These are phyloP conservation scores for Mucuna pruriens DNA, from an alignment of 306 rosid genomes.

Conservation along the genomic window DNA sequence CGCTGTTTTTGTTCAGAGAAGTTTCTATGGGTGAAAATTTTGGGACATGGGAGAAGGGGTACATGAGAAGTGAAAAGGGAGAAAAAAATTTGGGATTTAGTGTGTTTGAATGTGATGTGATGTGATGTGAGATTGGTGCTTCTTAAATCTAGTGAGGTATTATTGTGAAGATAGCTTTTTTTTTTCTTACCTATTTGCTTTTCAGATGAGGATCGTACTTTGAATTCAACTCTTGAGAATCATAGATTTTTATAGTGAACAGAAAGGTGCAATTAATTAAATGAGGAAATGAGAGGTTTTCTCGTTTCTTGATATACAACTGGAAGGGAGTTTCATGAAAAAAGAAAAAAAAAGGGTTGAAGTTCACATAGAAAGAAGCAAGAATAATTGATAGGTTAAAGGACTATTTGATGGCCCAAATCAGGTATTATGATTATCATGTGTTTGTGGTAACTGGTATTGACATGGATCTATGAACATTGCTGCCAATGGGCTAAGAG, in stretches of 20 bases:
- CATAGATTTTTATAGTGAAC: not conserved
- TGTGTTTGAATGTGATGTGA: not conserved
- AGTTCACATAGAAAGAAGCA: not conserved
- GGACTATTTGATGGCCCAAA: not conserved
- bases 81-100: not conserved
- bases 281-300: constrained; percentile 1
- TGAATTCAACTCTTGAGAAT: constrained; percentile 10
- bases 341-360: not conserved
- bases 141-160: constrained; percentile 18
- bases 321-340: not conserved
- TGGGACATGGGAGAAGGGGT: constrained; percentile 30
- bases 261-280: not conserved
- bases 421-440: not conserved
- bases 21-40: constrained; percentile 24
- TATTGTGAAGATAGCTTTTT: not conserved
- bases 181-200: constrained; percentile 1
- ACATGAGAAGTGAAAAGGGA: not conserved
- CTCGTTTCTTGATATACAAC: not conserved
- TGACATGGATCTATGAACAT: not conserved
- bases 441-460: not conserved
- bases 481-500: not conserved
- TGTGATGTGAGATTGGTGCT: not conserved
- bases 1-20: constrained; percentile 30
- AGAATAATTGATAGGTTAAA: not conserved
- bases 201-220: not conserved